Evolutionary conservation across 2,329 filamentous ascomycete species (phyloP), one percentile per base, ranked within the genome.

Genomic region (Elsinoe ampelina): DNA sequence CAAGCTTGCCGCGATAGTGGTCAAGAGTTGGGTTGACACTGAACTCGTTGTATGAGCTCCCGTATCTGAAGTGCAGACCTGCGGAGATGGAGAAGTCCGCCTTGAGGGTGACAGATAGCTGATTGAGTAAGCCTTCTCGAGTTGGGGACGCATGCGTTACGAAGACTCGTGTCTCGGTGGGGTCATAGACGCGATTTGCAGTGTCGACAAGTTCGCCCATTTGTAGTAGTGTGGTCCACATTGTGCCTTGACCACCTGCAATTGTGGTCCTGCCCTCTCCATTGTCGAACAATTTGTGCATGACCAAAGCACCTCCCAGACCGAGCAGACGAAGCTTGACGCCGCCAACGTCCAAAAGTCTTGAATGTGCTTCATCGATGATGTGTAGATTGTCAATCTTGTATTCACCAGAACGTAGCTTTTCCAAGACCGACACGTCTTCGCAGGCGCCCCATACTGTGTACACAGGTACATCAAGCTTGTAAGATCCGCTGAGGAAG

Each of bases 231-330:
- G 93, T 98, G 6, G 93, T 98, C 93, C 93, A 98, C 93, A 98
- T 98, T 45, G 93, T 98, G 60, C 93, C 93, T 72, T 98, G 93
- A 17, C 93, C 93, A 69, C 93, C 93, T 19, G 93, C 93, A 72
- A 98, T 98, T 1, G 95, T 98, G 52, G 93, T 98, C 72, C 92
- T 85, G 59, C 93, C 93, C 69, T 98, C 93, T 56, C 93, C 93
- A 64, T 98, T 98, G 72, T 98, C 93, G 68, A 98, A 98, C 15
- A 98, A 82, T 79, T 98, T 98, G 80, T 98, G 93, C 90, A 98
- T 98, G 59, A 98, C 93, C 4, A 98, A 92, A 5, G 93, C 93
- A 66, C 93, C 93, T 62, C 93, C 93, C 34, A 98, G 80, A 61
- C 93, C 93, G 30, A 98, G 82, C 51, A 98, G 80, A 66, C 93